Evolutionary conservation across 75 land plant species (phyloP), one percentile per base, ranked within the genome.

Genomic region (Cupressus sempervirens): DNA sequence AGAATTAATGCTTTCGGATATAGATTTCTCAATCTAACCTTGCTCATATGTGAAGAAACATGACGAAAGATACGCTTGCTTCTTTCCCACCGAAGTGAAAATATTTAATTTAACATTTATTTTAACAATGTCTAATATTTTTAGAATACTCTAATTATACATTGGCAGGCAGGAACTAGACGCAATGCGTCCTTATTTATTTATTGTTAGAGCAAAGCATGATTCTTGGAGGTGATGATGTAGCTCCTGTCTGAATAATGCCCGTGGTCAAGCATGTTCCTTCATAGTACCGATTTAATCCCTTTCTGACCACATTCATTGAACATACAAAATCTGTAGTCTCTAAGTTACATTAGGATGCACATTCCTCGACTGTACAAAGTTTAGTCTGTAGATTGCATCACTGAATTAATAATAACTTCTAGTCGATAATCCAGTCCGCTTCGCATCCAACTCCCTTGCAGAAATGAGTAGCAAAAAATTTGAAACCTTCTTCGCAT

Each of bases 401-500:
- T 7, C n/a, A 23, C 26, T 23, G 2, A 62, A 23, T 23, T n/a
- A n/a, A n/a, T 7, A 7, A 6, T 5, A 62, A 7, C 67, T 20
- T 5, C 2, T 7, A 20, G 26, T 26, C 2, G 26, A 23, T 23
- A 20, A 7, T 62, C 8, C 67, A 62, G 4, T 62, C 67, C 23
- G 0, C n/a, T 62, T 7, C 0, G 67, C 67, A 62, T 20, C n/a
- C 29, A 26, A 62, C 67, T 62, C 8, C 67, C 67, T 62, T 9
- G 1, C 67, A 76, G 79, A 38, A 2, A 76, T 76, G 79, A 34
- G 40, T 30, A 80, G 45, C 73, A 86, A 87, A 88, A 81, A 70
- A 6, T 84, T 77, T 20, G 0, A 81, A 3, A 84, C 58, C 34
- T 93, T 92, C 75, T 82, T 81, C 34, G 81, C 88, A 1, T 83